Percentiles rank a stretch among this genome's conserved stretches.
phyloP scores from a whole-genome alignment of 805 yeast genomes.

The Brettanomyces naardenensis region DNA sequence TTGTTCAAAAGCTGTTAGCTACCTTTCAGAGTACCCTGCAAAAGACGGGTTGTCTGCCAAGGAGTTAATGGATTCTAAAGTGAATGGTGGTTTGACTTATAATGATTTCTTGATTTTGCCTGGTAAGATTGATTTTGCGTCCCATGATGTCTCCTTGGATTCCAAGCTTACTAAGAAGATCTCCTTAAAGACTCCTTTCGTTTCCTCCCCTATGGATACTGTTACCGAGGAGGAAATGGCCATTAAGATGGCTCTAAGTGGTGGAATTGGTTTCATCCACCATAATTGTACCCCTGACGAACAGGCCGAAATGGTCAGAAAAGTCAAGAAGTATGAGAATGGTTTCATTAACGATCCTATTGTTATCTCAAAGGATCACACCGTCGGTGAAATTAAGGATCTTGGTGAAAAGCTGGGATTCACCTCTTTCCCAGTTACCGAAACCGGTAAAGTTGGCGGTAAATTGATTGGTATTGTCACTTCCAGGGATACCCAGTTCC shows the following conservation, averaged over 20 bases:
- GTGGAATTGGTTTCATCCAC: slow-evolving; percentile 98
- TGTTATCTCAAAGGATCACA: slow-evolving; percentile 65
- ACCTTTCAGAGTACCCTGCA: slow-evolving; percentile 53
- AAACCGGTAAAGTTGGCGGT: slow-evolving; percentile 77
- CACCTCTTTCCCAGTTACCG: slow-evolving; percentile 98
- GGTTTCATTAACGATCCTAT: slow-evolving; percentile 95
- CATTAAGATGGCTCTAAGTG: slow-evolving; percentile 94
- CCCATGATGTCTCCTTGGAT: slow-evolving; percentile 70
- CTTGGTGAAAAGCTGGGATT: slow-evolving; percentile 75
- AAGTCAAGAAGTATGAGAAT: slow-evolving; percentile 94
- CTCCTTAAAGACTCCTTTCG: slow-evolving; percentile 86
- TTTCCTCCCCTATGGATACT: slow-evolving; percentile 99
- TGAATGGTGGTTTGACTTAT: slow-evolving; percentile 95
- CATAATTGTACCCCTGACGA: slow-evolving; percentile 96
- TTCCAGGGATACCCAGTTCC: slow-evolving; percentile 95
- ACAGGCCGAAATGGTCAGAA: slow-evolving; percentile 97
- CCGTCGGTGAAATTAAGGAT: slow-evolving; percentile 73
- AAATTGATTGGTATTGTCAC: slow-evolving; percentile 93
- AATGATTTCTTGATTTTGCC: slow-evolving; percentile 94
- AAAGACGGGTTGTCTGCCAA: slow-evolving; percentile 83
- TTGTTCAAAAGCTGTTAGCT: slow-evolving; percentile 55
- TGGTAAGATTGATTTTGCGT: slow-evolving; percentile 86
- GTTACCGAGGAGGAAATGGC: slow-evolving; percentile 98
- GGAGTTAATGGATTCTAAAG: slow-evolving; percentile 80
- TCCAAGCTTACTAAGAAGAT: slow-evolving; percentile 87